These are phyloP conservation scores for Cyclotella cryptica DNA, from an alignment of 108 stramenopile genomes.

Conservation along the genomic window DNA sequence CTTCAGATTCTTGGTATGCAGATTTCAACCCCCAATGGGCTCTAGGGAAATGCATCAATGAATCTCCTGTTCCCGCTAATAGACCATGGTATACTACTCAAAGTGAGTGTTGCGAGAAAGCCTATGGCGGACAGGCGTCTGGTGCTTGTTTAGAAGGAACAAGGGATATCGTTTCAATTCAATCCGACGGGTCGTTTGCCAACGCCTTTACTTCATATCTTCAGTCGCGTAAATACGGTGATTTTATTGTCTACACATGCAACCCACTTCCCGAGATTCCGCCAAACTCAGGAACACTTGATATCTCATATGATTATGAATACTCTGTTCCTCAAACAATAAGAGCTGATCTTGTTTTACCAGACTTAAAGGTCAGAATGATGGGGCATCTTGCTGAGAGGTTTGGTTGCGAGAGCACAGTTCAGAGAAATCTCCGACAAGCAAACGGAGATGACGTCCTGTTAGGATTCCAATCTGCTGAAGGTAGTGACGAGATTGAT, in stretches of 20 bases:
- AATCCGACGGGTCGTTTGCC: slow-evolving; percentile 8
- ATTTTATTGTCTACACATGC: slow-evolving; percentile 18
- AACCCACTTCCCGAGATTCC: slow-evolving; percentile 11
- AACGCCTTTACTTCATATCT: background rate
- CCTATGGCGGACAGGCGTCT: slow-evolving; percentile 26
- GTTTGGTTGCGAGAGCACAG: slow-evolving; percentile 6
- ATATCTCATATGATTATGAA: slow-evolving; percentile 26
- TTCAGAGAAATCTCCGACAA: slow-evolving; percentile 5
- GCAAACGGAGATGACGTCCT: background rate
- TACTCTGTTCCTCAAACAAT: slow-evolving; percentile 7
- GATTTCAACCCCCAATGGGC: slow-evolving; percentile 22
- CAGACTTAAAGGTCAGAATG: slow-evolving; percentile 18
- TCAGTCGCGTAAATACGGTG: background rate
- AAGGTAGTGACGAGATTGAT: slow-evolving; percentile 25
- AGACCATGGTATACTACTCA: slow-evolving; percentile 25
- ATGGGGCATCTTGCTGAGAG: slow-evolving; percentile 9
- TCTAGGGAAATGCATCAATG: slow-evolving; percentile 20
- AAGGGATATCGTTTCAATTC: background rate
- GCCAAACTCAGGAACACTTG: background rate
- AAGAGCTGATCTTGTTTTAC: background rate
- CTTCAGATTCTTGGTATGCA: slow-evolving; percentile 15
- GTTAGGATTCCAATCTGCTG: slow-evolving; percentile 21
- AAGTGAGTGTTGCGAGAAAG: slow-evolving; percentile 26
- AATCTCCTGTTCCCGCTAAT: slow-evolving; percentile 15
- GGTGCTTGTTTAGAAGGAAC: slow-evolving; percentile 22